Percentiles rank a stretch among this genome's conserved stretches.
Evolutionary conservation across 2,329 filamentous ascomycete species (phyloP).

Genomic region (Mycosphaerella sp.): DNA sequence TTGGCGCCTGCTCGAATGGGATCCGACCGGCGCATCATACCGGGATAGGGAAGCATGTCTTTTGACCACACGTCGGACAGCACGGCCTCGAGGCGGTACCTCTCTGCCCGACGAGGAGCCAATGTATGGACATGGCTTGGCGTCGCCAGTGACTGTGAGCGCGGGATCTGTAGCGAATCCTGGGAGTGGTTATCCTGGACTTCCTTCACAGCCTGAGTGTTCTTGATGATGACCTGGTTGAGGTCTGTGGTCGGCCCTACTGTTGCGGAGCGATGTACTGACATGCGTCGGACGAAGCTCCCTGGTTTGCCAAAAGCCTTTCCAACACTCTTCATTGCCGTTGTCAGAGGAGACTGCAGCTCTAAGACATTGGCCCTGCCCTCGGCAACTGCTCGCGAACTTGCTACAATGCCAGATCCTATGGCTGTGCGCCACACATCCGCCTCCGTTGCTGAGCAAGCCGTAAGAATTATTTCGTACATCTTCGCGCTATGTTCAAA

Average conservation of each 20-base stretch:
- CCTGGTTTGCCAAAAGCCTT: constrained; percentile 68
- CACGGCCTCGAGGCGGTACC: constrained; percentile 67
- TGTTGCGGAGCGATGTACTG: constrained; percentile 72
- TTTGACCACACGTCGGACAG: constrained; percentile 79
- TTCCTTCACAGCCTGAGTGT: constrained; percentile 65
- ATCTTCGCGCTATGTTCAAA: constrained; percentile 72
- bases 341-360: constrained; percentile 57
- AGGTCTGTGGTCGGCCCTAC: constrained; percentile 61
- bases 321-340: constrained; percentile 69
- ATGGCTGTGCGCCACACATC: constrained; percentile 71
- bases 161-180: constrained; percentile 55
- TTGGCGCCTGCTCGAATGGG: constrained; percentile 72
- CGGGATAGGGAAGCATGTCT: constrained; percentile 73
- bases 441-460: constrained; percentile 75
- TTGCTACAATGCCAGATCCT: constrained; percentile 45
- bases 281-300: constrained; percentile 59
- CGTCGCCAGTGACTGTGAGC: constrained; percentile 75
- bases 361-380: constrained; percentile 43
- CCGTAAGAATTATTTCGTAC: constrained; percentile 81
- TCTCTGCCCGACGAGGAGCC: constrained; percentile 66
- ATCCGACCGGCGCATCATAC: constrained; percentile 65
- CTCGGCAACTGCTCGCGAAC: constrained; percentile 48
- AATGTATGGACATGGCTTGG: constrained; percentile 63
- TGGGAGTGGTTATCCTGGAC: constrained; percentile 39
- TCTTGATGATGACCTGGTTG: constrained; percentile 78